Evolutionary conservation across 1,284 basidiomycete species (phyloP).

Genomic region (Ceratobasidium sp.): DNA sequence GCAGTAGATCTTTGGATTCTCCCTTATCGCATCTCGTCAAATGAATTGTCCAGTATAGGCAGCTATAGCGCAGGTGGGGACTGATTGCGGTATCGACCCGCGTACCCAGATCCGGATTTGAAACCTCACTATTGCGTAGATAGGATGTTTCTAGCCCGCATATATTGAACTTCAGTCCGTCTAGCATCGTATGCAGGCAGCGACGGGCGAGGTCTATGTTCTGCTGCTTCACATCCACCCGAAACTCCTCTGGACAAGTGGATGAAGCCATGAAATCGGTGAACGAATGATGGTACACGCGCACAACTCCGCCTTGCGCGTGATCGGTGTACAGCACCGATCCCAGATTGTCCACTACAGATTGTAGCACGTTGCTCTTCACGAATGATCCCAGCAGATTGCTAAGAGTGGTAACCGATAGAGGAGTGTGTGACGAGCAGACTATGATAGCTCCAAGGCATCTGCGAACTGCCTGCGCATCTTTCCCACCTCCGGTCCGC

Average conservation of each 20-base stretch:
- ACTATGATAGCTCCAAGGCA: neutral
- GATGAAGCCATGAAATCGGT: neutral
- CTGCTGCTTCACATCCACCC: neutral
- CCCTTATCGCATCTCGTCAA: no score
- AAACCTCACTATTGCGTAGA: slow-evolving; percentile 19
- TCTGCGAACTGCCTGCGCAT: neutral
- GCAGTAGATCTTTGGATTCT: no score
- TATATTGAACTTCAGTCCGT: slow-evolving; percentile 19
- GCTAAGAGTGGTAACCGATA: no score
- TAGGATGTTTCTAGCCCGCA: slow-evolving; percentile 3
- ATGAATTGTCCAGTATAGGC: no score
- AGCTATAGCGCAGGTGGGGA: no score
- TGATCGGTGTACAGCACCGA: slow-evolving; percentile 6
- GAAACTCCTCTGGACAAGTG: neutral
- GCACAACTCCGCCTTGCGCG: slow-evolving; percentile 1
- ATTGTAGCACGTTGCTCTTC: no score
- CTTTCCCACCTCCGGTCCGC: no score
- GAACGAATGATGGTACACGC: slow-evolving; percentile 24
- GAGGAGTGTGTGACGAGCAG: neutral
- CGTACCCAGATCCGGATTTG: neutral
- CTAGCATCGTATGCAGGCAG: slow-evolving; percentile 12
- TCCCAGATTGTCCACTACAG: neutral
- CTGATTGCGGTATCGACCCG: no score
- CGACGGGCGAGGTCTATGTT: neutral
- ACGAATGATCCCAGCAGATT: no score